phyloP scores from a whole-genome alignment of 257 asterid species.

The Agastache rugosa region DNA sequence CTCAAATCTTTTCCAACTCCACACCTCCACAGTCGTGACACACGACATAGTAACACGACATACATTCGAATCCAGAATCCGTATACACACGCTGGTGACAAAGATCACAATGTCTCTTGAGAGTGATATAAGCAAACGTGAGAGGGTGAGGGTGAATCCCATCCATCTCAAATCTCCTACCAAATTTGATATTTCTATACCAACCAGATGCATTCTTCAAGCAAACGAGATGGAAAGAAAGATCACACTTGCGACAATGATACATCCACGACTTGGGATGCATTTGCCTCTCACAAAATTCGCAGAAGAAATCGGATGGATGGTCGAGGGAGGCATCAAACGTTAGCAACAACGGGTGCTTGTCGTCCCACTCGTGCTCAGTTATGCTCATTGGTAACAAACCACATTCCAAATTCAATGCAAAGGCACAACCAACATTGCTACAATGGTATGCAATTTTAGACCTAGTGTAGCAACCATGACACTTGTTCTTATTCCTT shows the following conservation, averaged over 20 bases:
- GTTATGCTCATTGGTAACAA: neutral
- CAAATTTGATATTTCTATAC: neutral
- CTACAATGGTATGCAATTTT: neutral
- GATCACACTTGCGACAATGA: neutral
- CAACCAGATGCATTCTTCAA: neutral
- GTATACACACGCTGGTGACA: neutral
- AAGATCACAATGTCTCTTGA: neutral
- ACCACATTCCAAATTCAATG: neutral
- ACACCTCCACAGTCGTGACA: neutral
- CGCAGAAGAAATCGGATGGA: neutral
- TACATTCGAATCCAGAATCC: slow-evolving; percentile 3
- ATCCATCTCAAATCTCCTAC: neutral
- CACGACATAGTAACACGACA: slow-evolving; percentile 1
- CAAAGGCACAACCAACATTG: neutral
- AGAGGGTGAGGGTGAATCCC: slow-evolving; percentile 8
- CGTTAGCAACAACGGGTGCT: neutral
- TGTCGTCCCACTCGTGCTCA: neutral
- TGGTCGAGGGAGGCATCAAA: slow-evolving; percentile 18
- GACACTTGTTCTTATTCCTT: neutral
- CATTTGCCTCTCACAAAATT: slow-evolving; percentile 9
- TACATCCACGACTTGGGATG: slow-evolving; percentile 17
- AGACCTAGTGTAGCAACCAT: neutral
- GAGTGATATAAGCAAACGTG: neutral
- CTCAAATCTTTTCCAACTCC: neutral
- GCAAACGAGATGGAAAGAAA: neutral